Evolutionary conservation across 169 alveolate species (phyloP), one percentile per base, ranked within the genome.

Genomic region (Hammondia hammondi): DNA sequence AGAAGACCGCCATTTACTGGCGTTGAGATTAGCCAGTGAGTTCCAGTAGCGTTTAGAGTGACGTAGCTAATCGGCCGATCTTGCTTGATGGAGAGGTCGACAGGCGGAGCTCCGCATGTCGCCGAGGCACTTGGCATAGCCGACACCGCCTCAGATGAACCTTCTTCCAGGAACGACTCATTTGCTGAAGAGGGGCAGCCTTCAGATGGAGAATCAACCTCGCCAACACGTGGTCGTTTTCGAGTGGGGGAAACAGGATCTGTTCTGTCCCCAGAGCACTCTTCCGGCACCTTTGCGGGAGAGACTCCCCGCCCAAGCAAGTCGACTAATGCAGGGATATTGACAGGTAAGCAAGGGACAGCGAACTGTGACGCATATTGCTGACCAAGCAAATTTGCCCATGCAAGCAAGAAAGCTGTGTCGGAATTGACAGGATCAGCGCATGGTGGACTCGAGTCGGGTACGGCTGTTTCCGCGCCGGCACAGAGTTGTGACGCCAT

Each of bases 351-450:
- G 29, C 56, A 77, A 77, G 87, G 48, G 35, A 27, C 77, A 77
- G 56, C 7, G 27, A 37, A 17, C 21, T 14, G 45, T 14, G 87
- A 24, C 3, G 39, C 48, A 32, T 17, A 77, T 17, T 77, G 87
- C 87, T 77, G 87, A 46, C 87, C 32, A 17, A 77, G 87, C 87
- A 77, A 39, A 39, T 77, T 77, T 32, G 87, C 87, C 43, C 87
- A 77, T 0, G 87, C 87, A 37, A 77, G 48, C 87, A 77, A 21
- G 56, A 77, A 32, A 1, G 87, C 87, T 32, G 87, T 32, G 24
- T 77, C 87, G 48, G 87, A 52, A 24, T 77, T 77, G 14, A 24
- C 87, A 10, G 87, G 87, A 32, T 19, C 48, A 32, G 87, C 87
- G 32, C 87, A 67, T 29, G 77, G 77, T 29, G 77, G 9, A 17